phyloP scores from a whole-genome alignment of 441 rosid genomes.

The Isatis lusitanica region DNA sequence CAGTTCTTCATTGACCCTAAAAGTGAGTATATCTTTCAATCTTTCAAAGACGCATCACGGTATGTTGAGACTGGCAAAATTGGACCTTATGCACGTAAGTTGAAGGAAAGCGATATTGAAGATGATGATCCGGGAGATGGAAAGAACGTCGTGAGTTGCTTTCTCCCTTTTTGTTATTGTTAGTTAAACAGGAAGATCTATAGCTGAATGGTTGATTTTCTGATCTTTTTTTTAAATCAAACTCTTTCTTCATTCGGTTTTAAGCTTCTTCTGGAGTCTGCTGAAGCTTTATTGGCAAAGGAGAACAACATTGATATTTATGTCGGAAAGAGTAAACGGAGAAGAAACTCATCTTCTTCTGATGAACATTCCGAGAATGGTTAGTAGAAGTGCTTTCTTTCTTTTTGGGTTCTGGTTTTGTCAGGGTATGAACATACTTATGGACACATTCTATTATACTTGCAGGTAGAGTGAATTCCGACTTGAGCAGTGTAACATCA shows the following conservation, averaged over 20 bases:
- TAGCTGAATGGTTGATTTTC: neutral
- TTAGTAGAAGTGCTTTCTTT: conserved; percentile 1
- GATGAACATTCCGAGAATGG: conserved; percentile 17
- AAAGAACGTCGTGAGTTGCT: conserved; percentile 48
- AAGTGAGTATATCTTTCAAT: conserved; percentile 72
- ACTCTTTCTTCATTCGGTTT: neutral
- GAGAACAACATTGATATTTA: conserved; percentile 8
- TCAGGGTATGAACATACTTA: neutral
- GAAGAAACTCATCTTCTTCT: conserved; percentile 24
- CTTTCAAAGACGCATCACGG: conserved; percentile 73
- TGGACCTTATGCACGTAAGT: conserved; percentile 62
- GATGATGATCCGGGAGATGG: conserved; percentile 47
- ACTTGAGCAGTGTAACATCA: conserved; percentile 1
- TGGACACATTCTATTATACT: neutral
- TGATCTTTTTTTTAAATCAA: neutral
- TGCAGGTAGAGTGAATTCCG: conserved; percentile 39
- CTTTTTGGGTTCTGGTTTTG: neutral
- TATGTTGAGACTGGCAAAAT: conserved; percentile 66
- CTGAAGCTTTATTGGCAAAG: conserved; percentile 9
- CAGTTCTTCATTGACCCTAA: conserved; percentile 83
- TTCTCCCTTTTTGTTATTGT: neutral
- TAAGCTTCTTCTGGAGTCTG: conserved; percentile 24
- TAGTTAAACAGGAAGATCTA: neutral
- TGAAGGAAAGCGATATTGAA: conserved; percentile 42
- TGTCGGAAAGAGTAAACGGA: conserved; percentile 13